Base-by-base conservation (phyloP, 257 asterid genomes). In the Solanum sejunctum region DNA sequence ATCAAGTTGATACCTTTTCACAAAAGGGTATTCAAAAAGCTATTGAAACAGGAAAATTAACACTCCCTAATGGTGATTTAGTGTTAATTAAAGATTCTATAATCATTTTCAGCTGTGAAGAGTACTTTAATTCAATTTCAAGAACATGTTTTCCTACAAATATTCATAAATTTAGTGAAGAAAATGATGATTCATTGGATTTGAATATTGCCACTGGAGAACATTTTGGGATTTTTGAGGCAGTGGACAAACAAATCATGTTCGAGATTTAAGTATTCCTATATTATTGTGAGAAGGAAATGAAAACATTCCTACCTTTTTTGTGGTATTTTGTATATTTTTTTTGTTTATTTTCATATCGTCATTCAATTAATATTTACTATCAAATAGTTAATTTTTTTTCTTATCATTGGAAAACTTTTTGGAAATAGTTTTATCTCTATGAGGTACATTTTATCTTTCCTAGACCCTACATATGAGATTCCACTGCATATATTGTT, bases 201-300 rank as follows among this genome's bases (percentile, higher is more conserved):
- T 88, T 96, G 93, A 96, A 96, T 70, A 72, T 95, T 78, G 92
- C 93, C 28, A 90, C 88, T 26, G 93, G 86, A 80, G 93, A 86
- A 13, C 23, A 70, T 17, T 28, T 10, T 83, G 87, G 92, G 86
- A 84, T 94, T 78, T 26, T 88, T 78, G 95, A 85, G 82, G 81
- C 75, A 54, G 95, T 93, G 84, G 98, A 95, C 77, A 89, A 87
- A 90, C 84, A 88, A 86, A 86, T 93, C 20, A 85, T 88, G 55
- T 93, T 96, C 84, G 89, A 89, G 52, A 86, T 89, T 82, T 91
- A 88, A 82, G 87, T 88, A n/a, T n/a, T n/a, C n/a, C n/a, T n/a
- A 5, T 66, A 5, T 66, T 88, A 8, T 58, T 89, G 88, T 92
- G 88, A 92, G 88, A 86, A n/a, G 18, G 58, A 83, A 9, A 17